phyloP scores from a whole-genome alignment of 768 basidiomycete species.

The Neoboletus brunneissimus region DNA sequence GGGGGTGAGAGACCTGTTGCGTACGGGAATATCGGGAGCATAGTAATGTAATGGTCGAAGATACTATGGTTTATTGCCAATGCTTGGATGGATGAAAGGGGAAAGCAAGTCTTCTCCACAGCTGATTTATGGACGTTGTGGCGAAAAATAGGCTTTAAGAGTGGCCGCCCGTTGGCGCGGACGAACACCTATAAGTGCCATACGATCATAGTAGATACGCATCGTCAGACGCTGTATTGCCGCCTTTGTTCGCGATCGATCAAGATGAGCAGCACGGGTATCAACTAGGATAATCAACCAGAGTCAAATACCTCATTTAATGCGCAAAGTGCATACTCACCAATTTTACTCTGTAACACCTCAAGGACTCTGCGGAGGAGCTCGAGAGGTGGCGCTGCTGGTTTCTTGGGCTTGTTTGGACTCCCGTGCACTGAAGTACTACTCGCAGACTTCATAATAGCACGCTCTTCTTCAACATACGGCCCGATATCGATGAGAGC shows the following conservation, averaged over 20 bases:
- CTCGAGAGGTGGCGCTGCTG: constrained; percentile 43
- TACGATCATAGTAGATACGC: constrained; percentile 61
- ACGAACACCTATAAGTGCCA: constrained; percentile 28
- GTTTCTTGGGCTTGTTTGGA: constrained; percentile 31
- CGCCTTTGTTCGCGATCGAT: constrained; percentile 72
- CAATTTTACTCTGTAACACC: constrained; percentile 54
- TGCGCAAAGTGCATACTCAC: constrained; percentile 38
- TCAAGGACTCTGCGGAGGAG: constrained; percentile 49
- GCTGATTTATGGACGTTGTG: constrained; percentile 16
- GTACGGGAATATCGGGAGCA: not conserved
- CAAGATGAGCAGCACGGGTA: constrained; percentile 70
- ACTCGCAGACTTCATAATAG: constrained; percentile 7
- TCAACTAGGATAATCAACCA: constrained; percentile 45
- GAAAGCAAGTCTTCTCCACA: not conserved
- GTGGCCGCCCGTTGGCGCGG: constrained; percentile 23
- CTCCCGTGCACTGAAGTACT: constrained; percentile 17
- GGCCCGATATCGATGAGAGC: constrained; percentile 57
- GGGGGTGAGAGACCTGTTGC: not conserved
- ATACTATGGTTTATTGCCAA: not conserved
- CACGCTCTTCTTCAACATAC: constrained; percentile 51
- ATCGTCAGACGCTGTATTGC: constrained; percentile 61
- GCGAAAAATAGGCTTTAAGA: constrained; percentile 30
- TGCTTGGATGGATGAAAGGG: not conserved
- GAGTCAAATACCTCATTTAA: not conserved
- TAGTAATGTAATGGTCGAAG: not conserved